Conservation (phyloP, 176 grass and related monocot species). For the Rhynchospora breviuscula region DNA sequence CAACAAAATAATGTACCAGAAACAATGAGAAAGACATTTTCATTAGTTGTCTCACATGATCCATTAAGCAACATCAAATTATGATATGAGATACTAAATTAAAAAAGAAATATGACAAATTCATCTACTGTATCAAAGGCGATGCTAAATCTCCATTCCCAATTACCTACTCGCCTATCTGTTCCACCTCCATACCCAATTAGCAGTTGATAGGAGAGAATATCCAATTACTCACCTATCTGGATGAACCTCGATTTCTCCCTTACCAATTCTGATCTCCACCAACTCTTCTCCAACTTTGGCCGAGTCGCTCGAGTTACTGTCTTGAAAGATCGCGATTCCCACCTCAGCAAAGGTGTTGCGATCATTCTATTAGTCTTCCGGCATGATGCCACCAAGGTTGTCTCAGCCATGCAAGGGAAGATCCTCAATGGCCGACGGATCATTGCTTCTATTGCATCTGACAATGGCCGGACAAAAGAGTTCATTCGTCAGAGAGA, state of each 20-base stretch:
- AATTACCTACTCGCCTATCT: too few species aligned
- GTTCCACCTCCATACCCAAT: too few species aligned
- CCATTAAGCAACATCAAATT: too few species aligned
- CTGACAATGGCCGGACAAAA: slow-evolving; percentile 71
- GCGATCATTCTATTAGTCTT: slow-evolving; percentile 90
- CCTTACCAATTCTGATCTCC: slow-evolving; percentile 95
- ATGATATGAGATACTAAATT: too few species aligned
- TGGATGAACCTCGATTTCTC: slow-evolving; percentile 53
- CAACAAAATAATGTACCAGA: too few species aligned
- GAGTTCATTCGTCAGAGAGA: slow-evolving; percentile 89
- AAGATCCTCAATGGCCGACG: slow-evolving; percentile 43
- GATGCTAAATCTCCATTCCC: too few species aligned
- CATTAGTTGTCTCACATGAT: too few species aligned
- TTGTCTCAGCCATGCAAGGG: slow-evolving; percentile 25
- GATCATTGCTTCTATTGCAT: slow-evolving; percentile 67
- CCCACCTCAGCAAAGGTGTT: slow-evolving; percentile 62
- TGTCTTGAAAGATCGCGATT: slow-evolving; percentile 70
- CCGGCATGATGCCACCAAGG: slow-evolving; percentile 54
- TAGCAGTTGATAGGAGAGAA: too few species aligned
- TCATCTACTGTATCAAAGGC: too few species aligned
- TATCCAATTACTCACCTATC: too few species aligned
- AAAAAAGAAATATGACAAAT: too few species aligned
- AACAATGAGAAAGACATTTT: too few species aligned
- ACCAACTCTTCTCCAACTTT: slow-evolving; percentile 88
- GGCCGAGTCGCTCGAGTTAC: slow-evolving; percentile 87